Evolutionary conservation across 2,329 filamentous ascomycete genomes (phyloP).

Genomic region (Rhynchosporium graminicola): DNA sequence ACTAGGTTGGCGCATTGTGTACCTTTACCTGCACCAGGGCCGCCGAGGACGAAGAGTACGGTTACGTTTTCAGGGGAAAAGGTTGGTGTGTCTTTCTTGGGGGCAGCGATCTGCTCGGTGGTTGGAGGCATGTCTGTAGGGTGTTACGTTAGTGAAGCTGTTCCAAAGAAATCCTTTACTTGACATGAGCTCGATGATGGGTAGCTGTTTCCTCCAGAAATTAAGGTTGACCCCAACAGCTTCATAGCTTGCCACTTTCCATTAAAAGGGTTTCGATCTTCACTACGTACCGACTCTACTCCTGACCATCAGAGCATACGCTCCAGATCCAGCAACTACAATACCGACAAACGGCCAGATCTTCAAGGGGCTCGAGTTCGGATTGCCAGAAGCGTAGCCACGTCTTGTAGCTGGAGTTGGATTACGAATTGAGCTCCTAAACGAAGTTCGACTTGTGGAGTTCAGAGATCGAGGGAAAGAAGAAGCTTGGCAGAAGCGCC

Average conservation of each 20-base stretch:
- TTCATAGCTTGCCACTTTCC: conserved; percentile 6
- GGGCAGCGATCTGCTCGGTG: conserved; percentile 45
- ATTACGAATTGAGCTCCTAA: conserved; percentile 27
- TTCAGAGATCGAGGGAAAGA: conserved; percentile 27
- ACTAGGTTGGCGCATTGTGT: conserved; percentile 93
- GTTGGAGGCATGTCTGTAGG: conserved; percentile 45
- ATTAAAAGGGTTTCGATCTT: neutral
- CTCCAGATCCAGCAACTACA: conserved; percentile 48
- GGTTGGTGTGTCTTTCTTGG: conserved; percentile 60
- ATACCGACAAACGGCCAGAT: conserved; percentile 46
- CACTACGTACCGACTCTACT: conserved; percentile 44
- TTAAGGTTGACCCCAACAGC: conserved; percentile 23
- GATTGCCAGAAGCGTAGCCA: conserved; percentile 37
- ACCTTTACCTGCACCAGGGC: conserved; percentile 93
- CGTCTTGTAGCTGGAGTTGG: conserved; percentile 23
- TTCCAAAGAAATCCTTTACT: neutral
- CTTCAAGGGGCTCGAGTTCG: conserved; percentile 40
- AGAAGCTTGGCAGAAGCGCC: conserved; percentile 33
- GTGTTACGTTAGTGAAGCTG: conserved; percentile 19
- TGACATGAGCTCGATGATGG: neutral
- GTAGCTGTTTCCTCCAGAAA: conserved; percentile 28
- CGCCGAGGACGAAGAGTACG: conserved; percentile 96
- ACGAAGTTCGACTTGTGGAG: conserved; percentile 25
- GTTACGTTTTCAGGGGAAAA: conserved; percentile 78
- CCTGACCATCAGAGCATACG: conserved; percentile 53